Conservation (phyloP, 2,329 filamentous ascomycete genomes). For the Colletotrichum horii region DNA sequence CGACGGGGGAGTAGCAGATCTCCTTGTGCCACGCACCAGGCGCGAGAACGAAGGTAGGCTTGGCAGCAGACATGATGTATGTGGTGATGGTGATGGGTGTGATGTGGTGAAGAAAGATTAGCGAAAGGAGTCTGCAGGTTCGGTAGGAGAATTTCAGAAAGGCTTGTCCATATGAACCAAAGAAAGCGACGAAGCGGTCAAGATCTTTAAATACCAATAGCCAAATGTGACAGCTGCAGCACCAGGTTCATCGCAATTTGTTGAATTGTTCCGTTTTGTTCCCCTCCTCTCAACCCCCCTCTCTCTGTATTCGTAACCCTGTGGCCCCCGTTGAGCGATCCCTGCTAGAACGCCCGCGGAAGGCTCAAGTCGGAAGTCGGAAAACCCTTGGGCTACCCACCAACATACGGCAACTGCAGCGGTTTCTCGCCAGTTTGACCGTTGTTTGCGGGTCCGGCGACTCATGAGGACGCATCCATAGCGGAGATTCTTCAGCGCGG, state of each 20-base stretch:
- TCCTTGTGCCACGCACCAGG: constrained; percentile 44
- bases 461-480: background rate
- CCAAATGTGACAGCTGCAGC: background rate
- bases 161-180: background rate
- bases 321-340: background rate
- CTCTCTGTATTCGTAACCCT: background rate
- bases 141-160: background rate
- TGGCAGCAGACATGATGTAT: background rate
- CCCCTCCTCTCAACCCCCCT: background rate
- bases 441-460: background rate
- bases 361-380: background rate
- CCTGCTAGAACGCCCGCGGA: background rate
- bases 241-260: background rate
- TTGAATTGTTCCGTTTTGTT: background rate
- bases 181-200: background rate
- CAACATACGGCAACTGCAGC: background rate
- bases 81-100: background rate
- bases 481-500: constrained; percentile 11
- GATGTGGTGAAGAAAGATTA: background rate
- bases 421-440: background rate
- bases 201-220: background rate
- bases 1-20: constrained; percentile 31
- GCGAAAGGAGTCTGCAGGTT: background rate
- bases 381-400: background rate
- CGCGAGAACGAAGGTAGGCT: constrained; percentile 37